Percentiles rank a stretch among this genome's conserved stretches.
Conservation (phyloP, 2,329 filamentous ascomycete species). For the Parastagonospora nodorum region DNA sequence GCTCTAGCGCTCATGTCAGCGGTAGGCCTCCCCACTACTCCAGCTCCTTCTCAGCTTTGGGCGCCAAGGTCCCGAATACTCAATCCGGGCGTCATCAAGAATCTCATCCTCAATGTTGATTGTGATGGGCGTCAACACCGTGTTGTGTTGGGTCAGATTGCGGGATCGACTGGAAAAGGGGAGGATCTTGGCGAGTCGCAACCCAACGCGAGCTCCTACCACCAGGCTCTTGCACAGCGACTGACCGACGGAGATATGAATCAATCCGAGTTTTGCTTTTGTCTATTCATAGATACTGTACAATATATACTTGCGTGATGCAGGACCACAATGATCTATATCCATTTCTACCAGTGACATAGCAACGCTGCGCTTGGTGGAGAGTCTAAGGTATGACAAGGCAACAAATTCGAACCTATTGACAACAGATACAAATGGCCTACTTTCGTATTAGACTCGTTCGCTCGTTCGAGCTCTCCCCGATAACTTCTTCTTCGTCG, state of each 20-base stretch:
- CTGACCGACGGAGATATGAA: not conserved
- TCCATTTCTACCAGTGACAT: not conserved
- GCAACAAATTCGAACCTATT: not conserved
- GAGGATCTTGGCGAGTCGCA: no score
- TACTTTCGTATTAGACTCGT: conserved; percentile 39
- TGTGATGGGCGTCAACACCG: no score
- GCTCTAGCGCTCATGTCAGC: conserved; percentile 5
- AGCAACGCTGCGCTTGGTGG: conserved; percentile 21
- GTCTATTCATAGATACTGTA: no score
- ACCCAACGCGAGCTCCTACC: no score
- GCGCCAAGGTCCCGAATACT: no score
- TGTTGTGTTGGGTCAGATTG: no score
- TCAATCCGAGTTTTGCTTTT: not conserved
- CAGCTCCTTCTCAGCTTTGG: not conserved
- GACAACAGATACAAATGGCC: not conserved
- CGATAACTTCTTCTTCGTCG: conserved; percentile 31
- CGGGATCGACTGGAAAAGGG: no score
- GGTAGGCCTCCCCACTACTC: not conserved
- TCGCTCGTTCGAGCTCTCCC: conserved; percentile 29
- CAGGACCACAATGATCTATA: not conserved
- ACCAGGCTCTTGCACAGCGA: not conserved
- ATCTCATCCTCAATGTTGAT: no score
- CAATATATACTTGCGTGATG: not conserved
- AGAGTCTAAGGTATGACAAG: conserved; percentile 10
- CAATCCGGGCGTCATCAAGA: no score